These are phyloP conservation scores for Rhizopus microsporus DNA, from an alignment of 371 early-diverging fungal genomes.

Conservation along the genomic window DNA sequence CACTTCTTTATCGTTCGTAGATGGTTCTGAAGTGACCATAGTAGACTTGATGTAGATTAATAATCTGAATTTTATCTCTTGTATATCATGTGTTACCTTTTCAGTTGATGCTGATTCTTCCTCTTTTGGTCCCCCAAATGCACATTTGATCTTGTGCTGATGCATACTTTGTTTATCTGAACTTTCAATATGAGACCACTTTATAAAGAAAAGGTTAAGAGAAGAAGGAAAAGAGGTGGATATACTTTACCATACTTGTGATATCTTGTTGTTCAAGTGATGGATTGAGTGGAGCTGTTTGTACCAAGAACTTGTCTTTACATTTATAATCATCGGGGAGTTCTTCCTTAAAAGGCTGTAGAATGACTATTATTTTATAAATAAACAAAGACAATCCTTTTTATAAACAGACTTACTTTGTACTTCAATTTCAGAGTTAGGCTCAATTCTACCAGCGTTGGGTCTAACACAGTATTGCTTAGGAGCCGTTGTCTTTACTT, in stretches of 20 bases:
- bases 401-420: slow-evolving; percentile 56
- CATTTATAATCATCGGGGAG: slow-evolving; percentile 79
- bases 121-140: slow-evolving; percentile 33
- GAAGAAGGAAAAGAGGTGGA: background rate
- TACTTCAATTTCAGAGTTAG: slow-evolving; percentile 73
- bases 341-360: slow-evolving; percentile 89
- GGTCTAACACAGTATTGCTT: slow-evolving; percentile 97
- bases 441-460: slow-evolving; percentile 86
- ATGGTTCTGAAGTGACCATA: background rate
- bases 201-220: slow-evolving; percentile 10
- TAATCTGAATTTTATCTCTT: slow-evolving; percentile 4
- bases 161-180: slow-evolving; percentile 52
- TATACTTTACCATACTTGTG: slow-evolving; percentile 45
- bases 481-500: slow-evolving; percentile 98
- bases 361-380: slow-evolving; percentile 57
- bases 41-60: background rate
- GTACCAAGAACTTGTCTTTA: slow-evolving; percentile 95
- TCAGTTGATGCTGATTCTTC: slow-evolving; percentile 2
- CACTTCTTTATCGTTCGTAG: background rate
- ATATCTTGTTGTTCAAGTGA: slow-evolving; percentile 41
- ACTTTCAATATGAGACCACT: slow-evolving; percentile 64
- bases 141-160: slow-evolving; percentile 68
- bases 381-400: background rate
- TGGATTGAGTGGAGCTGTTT: slow-evolving; percentile 74
- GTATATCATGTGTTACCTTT: slow-evolving; percentile 1